Evolutionary conservation across 164 flowering plant species (phyloP).

Genomic region (Saururus chinensis): DNA sequence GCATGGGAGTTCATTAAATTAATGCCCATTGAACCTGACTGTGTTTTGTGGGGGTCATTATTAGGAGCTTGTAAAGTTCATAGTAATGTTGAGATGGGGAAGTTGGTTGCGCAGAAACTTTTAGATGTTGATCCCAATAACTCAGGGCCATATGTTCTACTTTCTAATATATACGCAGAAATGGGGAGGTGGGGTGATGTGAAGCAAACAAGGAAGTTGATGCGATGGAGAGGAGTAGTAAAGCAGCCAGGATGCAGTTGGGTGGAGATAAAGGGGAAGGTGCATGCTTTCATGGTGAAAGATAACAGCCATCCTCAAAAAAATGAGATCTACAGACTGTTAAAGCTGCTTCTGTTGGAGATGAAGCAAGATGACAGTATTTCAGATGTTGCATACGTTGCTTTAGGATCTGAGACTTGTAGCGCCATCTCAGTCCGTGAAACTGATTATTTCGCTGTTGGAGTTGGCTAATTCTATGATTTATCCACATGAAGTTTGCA

Average conservation of each 20-base stretch:
- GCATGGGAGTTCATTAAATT: conserved; percentile 9
- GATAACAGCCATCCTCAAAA: conserved; percentile 18
- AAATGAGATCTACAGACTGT: conserved; percentile 15
- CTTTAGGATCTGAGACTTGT: background rate
- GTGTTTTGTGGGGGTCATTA: conserved; percentile 19
- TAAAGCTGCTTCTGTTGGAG: conserved; percentile 9
- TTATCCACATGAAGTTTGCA: conserved; percentile 56
- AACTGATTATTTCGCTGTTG: background rate
- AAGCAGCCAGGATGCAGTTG: conserved; percentile 31
- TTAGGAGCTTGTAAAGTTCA: conserved; percentile 20
- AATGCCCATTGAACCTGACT: conserved; percentile 18
- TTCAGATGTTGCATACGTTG: background rate
- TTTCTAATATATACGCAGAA: conserved; percentile 21
- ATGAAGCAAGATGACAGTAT: conserved; percentile 11
- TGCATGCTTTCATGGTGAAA: conserved; percentile 27
- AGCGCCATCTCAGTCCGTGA: background rate
- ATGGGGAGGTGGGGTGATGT: conserved; percentile 16
- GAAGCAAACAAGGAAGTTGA: conserved; percentile 13
- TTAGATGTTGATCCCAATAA: conserved; percentile 19
- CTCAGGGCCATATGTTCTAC: conserved; percentile 23
- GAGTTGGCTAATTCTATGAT: background rate
- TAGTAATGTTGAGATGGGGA: conserved; percentile 12
- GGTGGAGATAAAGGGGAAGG: conserved; percentile 17
- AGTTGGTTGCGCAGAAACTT: conserved; percentile 17
- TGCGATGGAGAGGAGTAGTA: conserved; percentile 19